Conservation (phyloP, 371 early-diverging fungal species). For the Mortierella sp. region DNA sequence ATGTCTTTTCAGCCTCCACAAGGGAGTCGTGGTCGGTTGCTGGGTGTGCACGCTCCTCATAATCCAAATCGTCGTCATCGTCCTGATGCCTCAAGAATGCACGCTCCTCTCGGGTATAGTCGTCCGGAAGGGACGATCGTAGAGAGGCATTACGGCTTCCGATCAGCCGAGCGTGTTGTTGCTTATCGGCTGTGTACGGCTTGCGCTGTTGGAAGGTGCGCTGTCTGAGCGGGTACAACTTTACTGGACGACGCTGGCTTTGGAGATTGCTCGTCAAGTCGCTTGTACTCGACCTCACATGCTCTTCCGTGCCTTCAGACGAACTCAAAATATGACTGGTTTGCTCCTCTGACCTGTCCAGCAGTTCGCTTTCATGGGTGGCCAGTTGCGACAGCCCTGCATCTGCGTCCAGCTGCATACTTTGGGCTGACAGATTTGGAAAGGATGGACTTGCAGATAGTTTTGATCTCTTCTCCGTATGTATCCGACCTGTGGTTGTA, state of each 20-base stretch:
- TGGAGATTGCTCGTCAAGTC: background rate
- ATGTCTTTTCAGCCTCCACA: background rate
- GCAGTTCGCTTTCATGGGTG: no score
- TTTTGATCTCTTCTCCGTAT: no score
- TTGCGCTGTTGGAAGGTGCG: conserved; percentile 38
- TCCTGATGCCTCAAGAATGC: conserved; percentile 13
- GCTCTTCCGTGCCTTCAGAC: background rate
- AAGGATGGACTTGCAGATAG: no score
- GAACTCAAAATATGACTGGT: no score
- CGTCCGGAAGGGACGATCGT: background rate
- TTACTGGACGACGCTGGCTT: background rate
- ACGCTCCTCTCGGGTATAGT: conserved; percentile 2
- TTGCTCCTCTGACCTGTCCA: no score
- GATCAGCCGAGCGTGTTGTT: conserved; percentile 32
- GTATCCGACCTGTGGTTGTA: no score
- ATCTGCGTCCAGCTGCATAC: no score
- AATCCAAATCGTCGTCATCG: conserved; percentile 34
- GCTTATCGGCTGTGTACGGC: conserved; percentile 48
- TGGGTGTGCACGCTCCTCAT: conserved; percentile 11
- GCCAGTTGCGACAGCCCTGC: no score
- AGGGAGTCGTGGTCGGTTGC: no score
- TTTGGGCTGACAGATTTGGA: no score
- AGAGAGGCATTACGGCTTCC: conserved; percentile 3
- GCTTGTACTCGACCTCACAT: background rate
- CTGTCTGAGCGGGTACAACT: conserved; percentile 30